Evolutionary conservation across 768 basidiomycete genomes (phyloP), one percentile per base, ranked within the genome.

Genomic region (Neoboletus brunneissimus): DNA sequence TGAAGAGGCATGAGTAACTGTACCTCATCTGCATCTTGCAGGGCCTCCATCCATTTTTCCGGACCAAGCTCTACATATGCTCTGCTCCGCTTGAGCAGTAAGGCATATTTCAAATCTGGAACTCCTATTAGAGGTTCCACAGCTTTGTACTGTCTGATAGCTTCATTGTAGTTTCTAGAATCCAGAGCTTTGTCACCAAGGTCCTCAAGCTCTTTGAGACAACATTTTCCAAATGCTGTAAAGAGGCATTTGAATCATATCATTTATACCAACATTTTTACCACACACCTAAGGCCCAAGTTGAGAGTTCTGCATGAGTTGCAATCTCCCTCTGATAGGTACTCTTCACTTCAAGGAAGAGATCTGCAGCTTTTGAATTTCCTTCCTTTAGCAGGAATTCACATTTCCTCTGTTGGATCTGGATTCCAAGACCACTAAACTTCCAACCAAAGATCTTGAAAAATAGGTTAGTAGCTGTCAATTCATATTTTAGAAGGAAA

Each of bases 401-500:
- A 29, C 58, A 64, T 42, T 56, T 64, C 35, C 2, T 37, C 49
- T 63, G 57, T 20, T 63, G 62, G 12, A 63, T 57, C 38, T 56
- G 53, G 40, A 64, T 47, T 3, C 46, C 49, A 16, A 64, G 55
- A 15, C 58, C 61, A 49, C 49, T 63, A n/a, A 64, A 64, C 11
- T 64, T 64, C 62, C 62, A 64, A 22, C 62, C 62, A 32, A 64
- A 64, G 12, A 64, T 49, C 62, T 64, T 53, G n/a, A 4, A 27
- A 11, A 11, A 0, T 5, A 32, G 15, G 29, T 63, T 22, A 63
- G 49, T 16, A 15, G 22, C n/a, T 5, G 5, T 44, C 23, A 23
- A 20, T 13, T 1, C 5, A 6, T 20, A 32, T 4, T 7, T 34
- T 15, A 4, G 5, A 22, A 2, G 12, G 15, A 22, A 9, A 25